Evolutionary conservation across 768 basidiomycete genomes (phyloP).

Genomic region (Tulasnella sp.): DNA sequence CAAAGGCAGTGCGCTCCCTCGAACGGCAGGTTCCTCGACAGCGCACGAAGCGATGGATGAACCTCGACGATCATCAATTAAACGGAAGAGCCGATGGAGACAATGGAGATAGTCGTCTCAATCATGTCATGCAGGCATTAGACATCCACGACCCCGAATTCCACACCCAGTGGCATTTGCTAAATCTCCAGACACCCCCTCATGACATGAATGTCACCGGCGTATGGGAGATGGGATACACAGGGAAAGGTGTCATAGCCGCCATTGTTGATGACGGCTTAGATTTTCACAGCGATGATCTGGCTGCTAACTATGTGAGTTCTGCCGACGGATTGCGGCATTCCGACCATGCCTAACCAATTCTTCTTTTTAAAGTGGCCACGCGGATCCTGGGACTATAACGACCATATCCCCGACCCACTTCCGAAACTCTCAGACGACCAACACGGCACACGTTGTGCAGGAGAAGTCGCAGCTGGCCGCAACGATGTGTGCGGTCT

Average conservation of each 20-base stretch:
- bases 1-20: conserved; percentile 34
- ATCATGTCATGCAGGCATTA: conserved; percentile 40
- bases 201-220: conserved; percentile 78
- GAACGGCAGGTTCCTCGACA: conserved; percentile 53
- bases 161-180: conserved; percentile 82
- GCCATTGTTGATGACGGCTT: conserved; percentile 93
- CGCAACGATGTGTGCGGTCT: conserved; percentile 91
- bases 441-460: conserved; percentile 95
- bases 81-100: not conserved
- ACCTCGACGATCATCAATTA: not conserved
- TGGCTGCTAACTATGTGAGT: conserved; percentile 86
- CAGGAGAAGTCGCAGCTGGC: conserved; percentile 88
- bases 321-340: not conserved
- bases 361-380: conserved; percentile 43
- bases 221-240: conserved; percentile 81
- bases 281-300: conserved; percentile 79
- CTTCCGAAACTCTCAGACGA: conserved; percentile 83
- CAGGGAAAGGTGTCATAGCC: conserved; percentile 73
- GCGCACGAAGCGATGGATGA: conserved; percentile 37
- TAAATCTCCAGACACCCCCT: conserved; percentile 73
- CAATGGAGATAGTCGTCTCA: not conserved
- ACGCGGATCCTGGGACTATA: conserved; percentile 88
- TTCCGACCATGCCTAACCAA: not conserved
- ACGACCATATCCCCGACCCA: conserved; percentile 81
- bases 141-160: conserved; percentile 76